Percentiles rank a stretch among this genome's conserved stretches.
Conservation (phyloP, 2,329 filamentous ascomycete species). For the Neofusicoccum cordaticola region DNA sequence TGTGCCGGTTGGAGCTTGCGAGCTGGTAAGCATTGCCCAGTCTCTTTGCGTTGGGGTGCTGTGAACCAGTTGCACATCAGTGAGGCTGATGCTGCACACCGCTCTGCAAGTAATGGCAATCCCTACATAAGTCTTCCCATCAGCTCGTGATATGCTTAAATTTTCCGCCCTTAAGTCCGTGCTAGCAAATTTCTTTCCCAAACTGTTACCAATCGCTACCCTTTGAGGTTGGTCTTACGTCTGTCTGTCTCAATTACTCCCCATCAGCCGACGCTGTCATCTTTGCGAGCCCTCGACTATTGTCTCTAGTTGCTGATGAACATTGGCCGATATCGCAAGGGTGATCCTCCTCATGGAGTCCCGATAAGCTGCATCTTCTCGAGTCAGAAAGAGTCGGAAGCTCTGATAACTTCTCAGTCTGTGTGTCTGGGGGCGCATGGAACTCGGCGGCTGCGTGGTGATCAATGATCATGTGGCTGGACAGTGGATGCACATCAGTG, state of each 20-base stretch:
- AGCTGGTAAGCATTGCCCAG: not conserved
- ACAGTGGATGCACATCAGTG: conserved; percentile 2
- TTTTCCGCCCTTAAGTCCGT: conserved; percentile 1
- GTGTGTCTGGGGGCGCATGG: conserved; percentile 11
- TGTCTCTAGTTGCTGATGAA: not conserved
- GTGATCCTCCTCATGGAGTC: not conserved
- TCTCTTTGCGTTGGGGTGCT: not conserved
- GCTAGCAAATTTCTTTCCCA: not conserved
- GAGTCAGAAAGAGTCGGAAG: conserved; percentile 1
- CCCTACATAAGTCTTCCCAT: conserved; percentile 9
- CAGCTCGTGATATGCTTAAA: conserved; percentile 6
- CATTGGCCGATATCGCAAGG: conserved; percentile 7
- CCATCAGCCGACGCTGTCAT: not conserved
- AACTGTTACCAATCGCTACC: conserved; percentile 6
- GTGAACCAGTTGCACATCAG: conserved; percentile 9
- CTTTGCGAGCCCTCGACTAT: not conserved
- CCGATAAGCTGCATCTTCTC: not conserved
- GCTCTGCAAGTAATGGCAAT: conserved; percentile 9
- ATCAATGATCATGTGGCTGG: conserved; percentile 14
- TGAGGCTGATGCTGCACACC: conserved; percentile 6
- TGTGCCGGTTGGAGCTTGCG: not conserved
- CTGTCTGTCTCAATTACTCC: not conserved
- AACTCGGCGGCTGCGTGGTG: conserved; percentile 4
- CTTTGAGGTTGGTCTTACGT: not conserved
- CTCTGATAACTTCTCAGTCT: conserved; percentile 6